Conservation (phyloP, 805 yeast genomes). For the Cyberlindnera mississippiensis region DNA sequence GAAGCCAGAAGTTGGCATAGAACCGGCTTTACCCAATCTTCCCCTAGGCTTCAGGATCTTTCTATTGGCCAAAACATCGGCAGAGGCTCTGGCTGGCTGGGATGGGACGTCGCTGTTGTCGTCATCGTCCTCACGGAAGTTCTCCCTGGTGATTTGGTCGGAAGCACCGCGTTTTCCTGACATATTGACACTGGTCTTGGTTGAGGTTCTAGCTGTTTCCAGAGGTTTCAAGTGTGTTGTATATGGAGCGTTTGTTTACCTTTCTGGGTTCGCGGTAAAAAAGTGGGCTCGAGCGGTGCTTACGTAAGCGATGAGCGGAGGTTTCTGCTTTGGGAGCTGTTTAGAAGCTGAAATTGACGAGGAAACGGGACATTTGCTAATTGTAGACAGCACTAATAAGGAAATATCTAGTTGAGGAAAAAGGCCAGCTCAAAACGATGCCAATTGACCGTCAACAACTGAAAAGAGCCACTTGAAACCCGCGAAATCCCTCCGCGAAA, state of each 20-base stretch:
- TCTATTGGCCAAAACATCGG: constrained; percentile 60
- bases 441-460: neutral
- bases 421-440: no score
- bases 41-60: constrained; percentile 60
- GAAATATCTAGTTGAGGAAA: no score
- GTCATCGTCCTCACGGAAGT: constrained; percentile 28
- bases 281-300: no score
- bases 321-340: no score
- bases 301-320: neutral
- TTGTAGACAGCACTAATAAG: no score
- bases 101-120: constrained; percentile 37
- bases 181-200: constrained; percentile 31
- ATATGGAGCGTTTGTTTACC: neutral
- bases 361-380: no score
- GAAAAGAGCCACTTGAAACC: no score
- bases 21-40: constrained; percentile 29
- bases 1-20: constrained; percentile 9
- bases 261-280: neutral
- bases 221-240: neutral
- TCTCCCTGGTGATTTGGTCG: constrained; percentile 59
- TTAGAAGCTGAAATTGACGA: neutral
- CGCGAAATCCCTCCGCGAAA: no score
- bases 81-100: constrained; percentile 46
- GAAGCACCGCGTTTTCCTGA: constrained; percentile 64
- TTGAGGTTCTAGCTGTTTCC: no score